These are phyloP conservation scores for Senna siamea DNA, from an alignment of 306 rosid genomes.

Conservation along the genomic window DNA sequence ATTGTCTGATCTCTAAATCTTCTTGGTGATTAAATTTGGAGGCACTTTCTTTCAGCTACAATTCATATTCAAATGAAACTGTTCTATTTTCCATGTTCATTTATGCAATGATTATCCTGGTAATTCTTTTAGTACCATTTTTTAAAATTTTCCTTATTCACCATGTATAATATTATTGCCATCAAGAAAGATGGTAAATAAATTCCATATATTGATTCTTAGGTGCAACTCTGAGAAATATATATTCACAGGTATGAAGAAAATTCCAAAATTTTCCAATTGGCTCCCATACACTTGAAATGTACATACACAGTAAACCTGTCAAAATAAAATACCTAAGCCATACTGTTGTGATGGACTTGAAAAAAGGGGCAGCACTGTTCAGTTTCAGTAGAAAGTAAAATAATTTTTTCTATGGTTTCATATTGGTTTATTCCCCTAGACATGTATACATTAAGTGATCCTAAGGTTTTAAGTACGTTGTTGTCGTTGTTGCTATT, in stretches of 20 bases:
- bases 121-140: neutral
- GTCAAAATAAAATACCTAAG: conserved; percentile 6
- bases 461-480: no score
- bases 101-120: neutral
- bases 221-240: neutral
- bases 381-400: neutral
- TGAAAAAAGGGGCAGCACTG: neutral
- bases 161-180: neutral
- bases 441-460: neutral
- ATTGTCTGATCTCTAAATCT: neutral
- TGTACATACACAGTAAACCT: neutral
- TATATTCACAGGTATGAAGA: neutral
- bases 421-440: conserved; percentile 13
- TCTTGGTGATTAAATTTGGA: conserved; percentile 3
- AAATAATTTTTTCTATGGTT: neutral
- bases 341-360: neutral
- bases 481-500: conserved; percentile 3
- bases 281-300: neutral
- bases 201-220: neutral
- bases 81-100: neutral
- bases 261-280: conserved; percentile 19
- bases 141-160: neutral
- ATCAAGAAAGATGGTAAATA: neutral
- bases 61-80: neutral
- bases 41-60: neutral